These are phyloP conservation scores for Calonectria hongkongensis DNA, from an alignment of 2,329 filamentous ascomycete species.

Conservation along the genomic window DNA sequence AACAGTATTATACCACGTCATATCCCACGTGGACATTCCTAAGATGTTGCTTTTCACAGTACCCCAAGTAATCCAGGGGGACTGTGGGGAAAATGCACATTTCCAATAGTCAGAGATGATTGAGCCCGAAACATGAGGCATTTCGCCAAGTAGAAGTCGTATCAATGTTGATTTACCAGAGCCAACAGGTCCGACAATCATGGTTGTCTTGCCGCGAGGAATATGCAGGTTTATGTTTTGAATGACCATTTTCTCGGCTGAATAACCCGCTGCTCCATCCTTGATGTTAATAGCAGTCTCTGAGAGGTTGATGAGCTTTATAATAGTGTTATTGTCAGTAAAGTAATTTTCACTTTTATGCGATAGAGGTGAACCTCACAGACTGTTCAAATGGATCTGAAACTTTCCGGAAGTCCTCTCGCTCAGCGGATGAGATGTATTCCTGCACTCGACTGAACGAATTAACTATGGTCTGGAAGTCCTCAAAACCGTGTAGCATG, in stretches of 20 bases:
- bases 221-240: neutral
- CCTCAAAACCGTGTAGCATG: slow-evolving; percentile 17
- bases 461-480: neutral
- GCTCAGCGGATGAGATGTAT: neutral
- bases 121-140: slow-evolving; percentile 26
- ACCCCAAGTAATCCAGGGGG: slow-evolving; percentile 56
- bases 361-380: too few relatives aligned
- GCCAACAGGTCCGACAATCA: slow-evolving; percentile 16
- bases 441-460: slow-evolving; percentile 9
- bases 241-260: neutral
- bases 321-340: too few relatives aligned
- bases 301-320: neutral
- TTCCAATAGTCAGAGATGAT: slow-evolving; percentile 19
- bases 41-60: slow-evolving; percentile 59
- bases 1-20: slow-evolving; percentile 56
- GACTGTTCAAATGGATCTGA: neutral
- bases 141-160: neutral
- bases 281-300: neutral
- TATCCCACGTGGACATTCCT: slow-evolving; percentile 52
- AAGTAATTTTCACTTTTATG: neutral
- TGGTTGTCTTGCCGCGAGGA: slow-evolving; percentile 9
- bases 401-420: neutral
- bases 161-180: slow-evolving; percentile 6
- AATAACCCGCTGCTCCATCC: neutral
- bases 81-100: slow-evolving; percentile 53